Evolutionary conservation across 2,329 filamentous ascomycete species (phyloP).

Genomic region (Cercospora sp.): DNA sequence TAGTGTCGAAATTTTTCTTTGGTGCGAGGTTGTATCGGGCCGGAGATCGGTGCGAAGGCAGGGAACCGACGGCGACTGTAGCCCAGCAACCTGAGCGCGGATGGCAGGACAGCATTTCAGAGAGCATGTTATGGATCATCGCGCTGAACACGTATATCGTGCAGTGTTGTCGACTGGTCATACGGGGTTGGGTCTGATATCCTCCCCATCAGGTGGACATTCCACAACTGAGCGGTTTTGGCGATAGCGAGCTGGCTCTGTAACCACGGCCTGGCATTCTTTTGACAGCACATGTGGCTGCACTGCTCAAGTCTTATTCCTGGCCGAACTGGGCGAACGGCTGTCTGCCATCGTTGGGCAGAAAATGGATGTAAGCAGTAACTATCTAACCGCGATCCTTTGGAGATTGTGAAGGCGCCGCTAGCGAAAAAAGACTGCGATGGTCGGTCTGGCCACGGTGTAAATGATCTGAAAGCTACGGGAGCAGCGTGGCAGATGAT

Average conservation of each 20-base stretch:
- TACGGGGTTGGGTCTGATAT: background rate
- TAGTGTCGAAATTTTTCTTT: background rate
- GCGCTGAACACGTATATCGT: background rate
- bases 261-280: background rate
- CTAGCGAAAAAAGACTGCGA: conserved; percentile 95
- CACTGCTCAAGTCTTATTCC: background rate
- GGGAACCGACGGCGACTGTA: background rate
- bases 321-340: too few relatives aligned
- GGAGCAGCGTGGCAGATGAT: conserved; percentile 73
- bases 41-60: background rate
- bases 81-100: background rate
- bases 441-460: conserved; percentile 75
- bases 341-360: too few relatives aligned
- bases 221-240: background rate
- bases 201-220: background rate
- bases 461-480: conserved; percentile 89
- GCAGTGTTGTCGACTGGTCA: background rate
- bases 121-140: background rate
- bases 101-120: background rate
- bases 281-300: background rate
- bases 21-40: background rate
- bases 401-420: conserved; percentile 70
- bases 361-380: conserved; percentile 69
- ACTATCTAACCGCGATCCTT: conserved; percentile 97
- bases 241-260: background rate